Percentiles rank a stretch among this genome's conserved stretches.
Evolutionary conservation across 2,329 filamentous ascomycete species (phyloP).

Genomic region (Daldinia eschscholtzii): DNA sequence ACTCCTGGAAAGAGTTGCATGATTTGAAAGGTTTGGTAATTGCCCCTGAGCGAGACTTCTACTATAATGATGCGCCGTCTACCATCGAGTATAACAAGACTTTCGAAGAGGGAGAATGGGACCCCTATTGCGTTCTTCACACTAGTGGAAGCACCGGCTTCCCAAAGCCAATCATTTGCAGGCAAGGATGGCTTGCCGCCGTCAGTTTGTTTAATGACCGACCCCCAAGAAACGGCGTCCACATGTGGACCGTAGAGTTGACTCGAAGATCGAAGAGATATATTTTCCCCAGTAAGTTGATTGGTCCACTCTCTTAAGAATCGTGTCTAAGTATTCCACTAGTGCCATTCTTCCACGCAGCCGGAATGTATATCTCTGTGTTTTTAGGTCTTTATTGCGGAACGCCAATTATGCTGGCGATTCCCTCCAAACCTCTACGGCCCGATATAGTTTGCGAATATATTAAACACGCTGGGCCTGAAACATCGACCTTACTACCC

Average conservation of each 20-base stretch:
- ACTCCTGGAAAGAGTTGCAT: conserved; percentile 55
- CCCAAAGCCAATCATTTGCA: conserved; percentile 59
- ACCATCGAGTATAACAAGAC: conserved; percentile 56
- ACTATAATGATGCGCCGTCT: conserved; percentile 52
- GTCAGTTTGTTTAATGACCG: conserved; percentile 51
- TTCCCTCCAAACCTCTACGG: conserved; percentile 24
- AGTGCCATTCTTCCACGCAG: conserved; percentile 50
- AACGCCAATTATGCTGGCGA: conserved; percentile 13
- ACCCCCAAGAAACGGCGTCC: conserved; percentile 22
- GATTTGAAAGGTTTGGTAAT: conserved; percentile 56
- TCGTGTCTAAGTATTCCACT: conserved; percentile 35
- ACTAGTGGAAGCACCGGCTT: conserved; percentile 62
- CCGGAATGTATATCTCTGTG: conserved; percentile 42
- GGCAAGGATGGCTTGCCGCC: conserved; percentile 56
- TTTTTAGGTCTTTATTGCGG: conserved; percentile 7
- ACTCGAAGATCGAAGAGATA: not conserved
- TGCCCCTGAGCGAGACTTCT: conserved; percentile 53
- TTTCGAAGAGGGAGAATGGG: conserved; percentile 58
- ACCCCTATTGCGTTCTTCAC: conserved; percentile 59
- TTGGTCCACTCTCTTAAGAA: not conserved
- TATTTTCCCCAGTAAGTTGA: conserved; percentile 31
- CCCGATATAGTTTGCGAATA: conserved; percentile 19
- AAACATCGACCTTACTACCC: conserved; percentile 11
- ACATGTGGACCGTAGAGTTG: conserved; percentile 22
- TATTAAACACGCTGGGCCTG: conserved; percentile 18